A percentile compares a stretch with the other conserved stretches of the same genome.
Evolutionary conservation across 2,329 filamentous ascomycete genomes (phyloP).

Genomic region (Rhinocladiella similis): DNA sequence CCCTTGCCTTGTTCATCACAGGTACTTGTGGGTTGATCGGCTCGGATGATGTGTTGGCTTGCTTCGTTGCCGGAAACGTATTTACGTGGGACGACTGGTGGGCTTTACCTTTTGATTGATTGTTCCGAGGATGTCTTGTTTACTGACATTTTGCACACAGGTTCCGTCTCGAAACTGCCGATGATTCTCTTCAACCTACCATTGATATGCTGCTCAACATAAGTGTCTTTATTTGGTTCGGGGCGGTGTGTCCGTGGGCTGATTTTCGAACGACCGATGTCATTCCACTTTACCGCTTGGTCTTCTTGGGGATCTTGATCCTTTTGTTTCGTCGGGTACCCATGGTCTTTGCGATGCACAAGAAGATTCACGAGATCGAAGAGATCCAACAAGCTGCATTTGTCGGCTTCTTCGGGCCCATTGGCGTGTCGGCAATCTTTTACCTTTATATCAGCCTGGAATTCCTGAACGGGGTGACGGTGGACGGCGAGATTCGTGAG

Average conservation of each 20-base stretch:
- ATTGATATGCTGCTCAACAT: slow-evolving; percentile 94
- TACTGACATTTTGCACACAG: slow-evolving; percentile 46
- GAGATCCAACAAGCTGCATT: slow-evolving; percentile 74
- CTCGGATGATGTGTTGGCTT: slow-evolving; percentile 85
- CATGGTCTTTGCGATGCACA: slow-evolving; percentile 71
- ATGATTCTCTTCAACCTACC: slow-evolving; percentile 90
- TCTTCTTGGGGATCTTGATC: slow-evolving; percentile 72
- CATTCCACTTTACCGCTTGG: slow-evolving; percentile 71
- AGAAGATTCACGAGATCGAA: slow-evolving; percentile 76
- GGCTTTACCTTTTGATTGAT: slow-evolving; percentile 25
- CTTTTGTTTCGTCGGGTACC: slow-evolving; percentile 76
- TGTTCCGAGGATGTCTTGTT: neutral
- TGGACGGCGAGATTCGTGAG: slow-evolving; percentile 60
- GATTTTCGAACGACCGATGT: slow-evolving; percentile 67
- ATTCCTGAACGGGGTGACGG: slow-evolving; percentile 62
- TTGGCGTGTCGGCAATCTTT: slow-evolving; percentile 87
- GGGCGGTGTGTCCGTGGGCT: slow-evolving; percentile 79
- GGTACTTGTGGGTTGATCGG: slow-evolving; percentile 86
- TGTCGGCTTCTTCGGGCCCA: slow-evolving; percentile 90
- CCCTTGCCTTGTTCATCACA: slow-evolving; percentile 80
- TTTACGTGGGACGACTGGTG: slow-evolving; percentile 76
- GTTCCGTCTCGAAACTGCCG: slow-evolving; percentile 83
- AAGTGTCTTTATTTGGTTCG: slow-evolving; percentile 86
- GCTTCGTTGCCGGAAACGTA: slow-evolving; percentile 86
- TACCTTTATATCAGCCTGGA: slow-evolving; percentile 82